Evolutionary conservation across 495 filamentous ascomycete genomes (phyloP).

Genomic region (Daldinia childiae): DNA sequence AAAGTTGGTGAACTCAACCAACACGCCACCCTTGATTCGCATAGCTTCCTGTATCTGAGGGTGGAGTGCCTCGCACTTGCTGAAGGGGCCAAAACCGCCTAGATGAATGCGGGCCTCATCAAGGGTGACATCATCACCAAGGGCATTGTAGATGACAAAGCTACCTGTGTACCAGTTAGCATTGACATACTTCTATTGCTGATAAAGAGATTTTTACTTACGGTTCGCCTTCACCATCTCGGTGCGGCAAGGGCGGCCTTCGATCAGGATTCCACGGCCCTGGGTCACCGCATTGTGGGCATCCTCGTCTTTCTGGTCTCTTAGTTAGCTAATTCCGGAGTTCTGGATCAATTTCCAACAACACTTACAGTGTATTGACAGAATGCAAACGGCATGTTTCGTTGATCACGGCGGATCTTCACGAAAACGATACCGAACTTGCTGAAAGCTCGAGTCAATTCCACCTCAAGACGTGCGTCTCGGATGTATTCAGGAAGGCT

Average conservation of each 20-base stretch:
- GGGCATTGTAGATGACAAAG: slow-evolving; percentile 58
- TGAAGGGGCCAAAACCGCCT: slow-evolving; percentile 51
- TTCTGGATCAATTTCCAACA: neutral
- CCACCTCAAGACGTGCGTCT: slow-evolving; percentile 62
- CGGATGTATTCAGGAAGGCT: slow-evolving; percentile 55
- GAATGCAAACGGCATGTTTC: slow-evolving; percentile 71
- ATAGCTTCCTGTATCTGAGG: slow-evolving; percentile 39
- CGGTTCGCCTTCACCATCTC: slow-evolving; percentile 67
- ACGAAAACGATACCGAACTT: slow-evolving; percentile 65
- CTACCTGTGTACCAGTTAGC: slow-evolving; percentile 52
- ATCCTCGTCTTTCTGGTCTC: slow-evolving; percentile 50
- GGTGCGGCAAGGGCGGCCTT: slow-evolving; percentile 66
- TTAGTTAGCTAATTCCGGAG: slow-evolving; percentile 24
- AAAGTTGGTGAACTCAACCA: slow-evolving; percentile 61
- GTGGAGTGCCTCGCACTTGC: slow-evolving; percentile 45
- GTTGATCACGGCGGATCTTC: slow-evolving; percentile 67
- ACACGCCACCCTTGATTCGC: slow-evolving; percentile 56
- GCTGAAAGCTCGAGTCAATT: slow-evolving; percentile 61
- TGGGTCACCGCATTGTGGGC: slow-evolving; percentile 59
- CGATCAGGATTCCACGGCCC: slow-evolving; percentile 59
- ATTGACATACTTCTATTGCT: neutral
- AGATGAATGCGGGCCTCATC: slow-evolving; percentile 57
- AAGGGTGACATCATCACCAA: slow-evolving; percentile 51
- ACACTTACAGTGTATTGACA: slow-evolving; percentile 67
- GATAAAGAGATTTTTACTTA: slow-evolving; percentile 47